Base-by-base conservation (phyloP, 768 basidiomycete species). In the Phaeotremella fagi region DNA sequence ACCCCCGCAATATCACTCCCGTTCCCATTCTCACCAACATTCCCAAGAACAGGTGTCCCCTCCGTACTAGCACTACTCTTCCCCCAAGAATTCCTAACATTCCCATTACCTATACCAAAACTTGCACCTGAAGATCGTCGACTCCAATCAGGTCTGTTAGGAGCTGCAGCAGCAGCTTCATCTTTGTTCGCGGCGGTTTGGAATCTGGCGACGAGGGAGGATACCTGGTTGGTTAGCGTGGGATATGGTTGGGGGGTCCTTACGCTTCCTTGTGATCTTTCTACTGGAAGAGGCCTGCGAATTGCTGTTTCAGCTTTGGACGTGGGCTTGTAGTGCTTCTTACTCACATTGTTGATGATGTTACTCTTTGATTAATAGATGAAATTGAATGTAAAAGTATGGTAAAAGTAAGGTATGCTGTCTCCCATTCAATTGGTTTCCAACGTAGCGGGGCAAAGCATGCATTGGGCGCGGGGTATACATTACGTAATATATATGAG, bases 221-320 rank as follows among this genome's bases (percentile, higher is more conserved):
- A 66, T 3, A 69, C 67, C 67, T 69, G 26, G 38, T 5, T 26
- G 22, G 25, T 55, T 26, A 48, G 6, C 33, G 26, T 16, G 16
- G 48, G 26, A 28, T 22, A 7, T 11, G 7, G 37, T 11, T 46
- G 22, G 18, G 25, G 18, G 22, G 3, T 20, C 54, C 66, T 50
- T 43, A 68, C 66, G 38, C 57, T 59, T 4, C 66, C 66, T 56
- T 68, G 66, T 0, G 66, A 68, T 48, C 59, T 36, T 46, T 68
- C 66, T 9, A 68, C 66, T 5, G 66, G 66, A 20, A 68, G 50
- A 0, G 66, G 66, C 66, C 62, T 68, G n/a, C n/a, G n/a, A n/a
- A n/a, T n/a, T n/a, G n/a, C n/a, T n/a, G n/a, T n/a, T n/a, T n/a
- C n/a, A n/a, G n/a, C n/a, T n/a, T n/a, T n/a, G n/a, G n/a, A n/a